phyloP scores from a whole-genome alignment of 73 alveolate species.

The Tetrahymena thermophila region DNA sequence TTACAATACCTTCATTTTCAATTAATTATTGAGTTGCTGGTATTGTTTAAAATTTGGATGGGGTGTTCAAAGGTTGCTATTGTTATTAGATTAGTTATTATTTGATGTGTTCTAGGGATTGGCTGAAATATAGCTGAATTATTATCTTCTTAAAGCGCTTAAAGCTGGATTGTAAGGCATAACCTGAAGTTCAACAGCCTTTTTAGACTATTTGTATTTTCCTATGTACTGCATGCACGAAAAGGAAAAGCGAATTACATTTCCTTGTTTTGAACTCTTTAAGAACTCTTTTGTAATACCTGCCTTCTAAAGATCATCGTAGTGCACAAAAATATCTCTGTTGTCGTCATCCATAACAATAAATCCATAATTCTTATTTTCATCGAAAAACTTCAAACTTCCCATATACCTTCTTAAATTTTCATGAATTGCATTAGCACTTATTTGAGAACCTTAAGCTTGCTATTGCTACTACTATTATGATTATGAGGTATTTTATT shows the following conservation, averaged over 20 bases:
- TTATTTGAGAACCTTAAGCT: not conserved
- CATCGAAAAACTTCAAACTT: constrained; percentile 69
- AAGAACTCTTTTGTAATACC: constrained; percentile 53
- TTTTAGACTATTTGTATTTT: constrained; percentile 56
- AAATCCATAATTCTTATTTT: constrained; percentile 62
- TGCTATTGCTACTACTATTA: not conserved
- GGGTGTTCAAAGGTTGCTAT: not conserved
- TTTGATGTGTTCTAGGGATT: not conserved
- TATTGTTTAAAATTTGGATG: not conserved
- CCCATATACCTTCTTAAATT: constrained; percentile 36
- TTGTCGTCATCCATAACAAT: constrained; percentile 63
- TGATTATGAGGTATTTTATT: not conserved
- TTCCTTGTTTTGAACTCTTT: constrained; percentile 28
- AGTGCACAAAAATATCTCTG: constrained; percentile 65
- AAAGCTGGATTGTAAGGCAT: not conserved
- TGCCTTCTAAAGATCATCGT: constrained; percentile 64
- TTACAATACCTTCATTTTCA: not conserved
- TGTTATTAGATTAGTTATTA: not conserved
- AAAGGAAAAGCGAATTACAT: constrained; percentile 52
- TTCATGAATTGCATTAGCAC: not conserved
- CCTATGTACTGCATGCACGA: constrained; percentile 65
- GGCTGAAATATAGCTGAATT: not conserved
- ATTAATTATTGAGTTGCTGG: not conserved
- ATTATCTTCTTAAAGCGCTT: not conserved
- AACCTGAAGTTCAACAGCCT: constrained; percentile 68